phyloP scores from a whole-genome alignment of 208 protist genomes.

The Lotmaria passim region DNA sequence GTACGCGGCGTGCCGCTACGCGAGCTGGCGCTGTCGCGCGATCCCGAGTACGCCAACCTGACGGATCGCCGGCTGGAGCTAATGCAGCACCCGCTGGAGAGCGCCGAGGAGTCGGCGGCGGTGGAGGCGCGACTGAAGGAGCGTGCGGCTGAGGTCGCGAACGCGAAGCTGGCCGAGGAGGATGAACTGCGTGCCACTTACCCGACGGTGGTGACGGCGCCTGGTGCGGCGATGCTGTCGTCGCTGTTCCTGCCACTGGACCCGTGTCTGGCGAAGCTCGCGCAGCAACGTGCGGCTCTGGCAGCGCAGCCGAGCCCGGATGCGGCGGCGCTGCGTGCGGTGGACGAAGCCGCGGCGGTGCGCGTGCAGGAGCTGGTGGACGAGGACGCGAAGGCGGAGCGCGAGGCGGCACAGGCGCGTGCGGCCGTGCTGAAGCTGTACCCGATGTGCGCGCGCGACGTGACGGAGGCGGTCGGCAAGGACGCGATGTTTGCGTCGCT shows the following conservation, averaged over 20 bases:
- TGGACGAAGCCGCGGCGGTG: conserved; percentile 26
- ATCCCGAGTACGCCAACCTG: conserved; percentile 27
- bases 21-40: conserved; percentile 36
- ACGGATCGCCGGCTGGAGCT: conserved; percentile 32
- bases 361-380: conserved; percentile 30
- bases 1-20: conserved; percentile 37
- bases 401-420: conserved; percentile 29
- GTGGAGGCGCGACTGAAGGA: conserved; percentile 28
- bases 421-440: conserved; percentile 30
- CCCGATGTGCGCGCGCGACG: conserved; percentile 55
- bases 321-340: conserved; percentile 7
- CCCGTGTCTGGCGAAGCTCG: conserved; percentile 31
- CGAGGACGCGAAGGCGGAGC: conserved; percentile 37
- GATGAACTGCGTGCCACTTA: conserved; percentile 19
- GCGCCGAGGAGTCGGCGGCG: conserved; percentile 20
- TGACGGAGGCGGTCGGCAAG: conserved; percentile 47
- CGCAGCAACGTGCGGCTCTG: conserved; percentile 23
- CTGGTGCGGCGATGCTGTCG: conserved; percentile 30
- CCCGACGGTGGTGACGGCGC: conserved; percentile 6
- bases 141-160: conserved; percentile 34
- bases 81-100: conserved; percentile 37
- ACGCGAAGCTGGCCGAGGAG: conserved; percentile 28
- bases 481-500: conserved; percentile 48
- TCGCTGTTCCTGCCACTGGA: conserved; percentile 37
- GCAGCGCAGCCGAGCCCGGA: conserved; percentile 5